These are phyloP conservation scores for Alternaria sp. DNA, from an alignment of 2,329 filamentous ascomycete genomes.

Conservation along the genomic window DNA sequence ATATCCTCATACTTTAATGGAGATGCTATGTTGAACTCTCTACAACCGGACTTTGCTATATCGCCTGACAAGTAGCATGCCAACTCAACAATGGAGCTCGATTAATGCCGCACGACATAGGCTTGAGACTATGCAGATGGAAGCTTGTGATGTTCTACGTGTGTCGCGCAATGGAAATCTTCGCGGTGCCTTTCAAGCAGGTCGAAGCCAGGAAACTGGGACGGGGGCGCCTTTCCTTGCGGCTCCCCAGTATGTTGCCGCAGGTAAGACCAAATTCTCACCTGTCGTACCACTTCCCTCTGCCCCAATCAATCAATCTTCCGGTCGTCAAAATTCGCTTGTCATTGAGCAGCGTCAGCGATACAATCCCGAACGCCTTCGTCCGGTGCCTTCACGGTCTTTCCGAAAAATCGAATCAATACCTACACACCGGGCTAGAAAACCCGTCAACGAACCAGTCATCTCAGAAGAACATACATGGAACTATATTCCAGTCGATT, in stretches of 20 bases:
- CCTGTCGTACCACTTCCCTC: not conserved
- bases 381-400: not conserved
- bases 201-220: too few relatives aligned
- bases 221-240: not conserved
- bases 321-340: not conserved
- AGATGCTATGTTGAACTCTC: not conserved
- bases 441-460: too few relatives aligned
- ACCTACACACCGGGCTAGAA: not conserved
- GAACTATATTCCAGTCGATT: not conserved
- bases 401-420: not conserved
- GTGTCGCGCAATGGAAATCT: not conserved
- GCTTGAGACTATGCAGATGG: not conserved
- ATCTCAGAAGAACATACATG: not conserved
- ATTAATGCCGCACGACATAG: not conserved
- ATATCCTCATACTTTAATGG: not conserved
- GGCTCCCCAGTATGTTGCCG: not conserved
- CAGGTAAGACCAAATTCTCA: not conserved
- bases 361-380: not conserved
- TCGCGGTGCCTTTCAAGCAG: constrained; percentile 5
- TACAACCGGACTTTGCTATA: not conserved
- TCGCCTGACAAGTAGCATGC: not conserved
- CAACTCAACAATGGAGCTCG: not conserved
- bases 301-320: not conserved
- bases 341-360: not conserved
- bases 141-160: not conserved